Percentiles rank a stretch among this genome's conserved stretches.
phyloP scores from a whole-genome alignment of 371 early-diverging fungal species.

The Blastocladiella emersonii region DNA sequence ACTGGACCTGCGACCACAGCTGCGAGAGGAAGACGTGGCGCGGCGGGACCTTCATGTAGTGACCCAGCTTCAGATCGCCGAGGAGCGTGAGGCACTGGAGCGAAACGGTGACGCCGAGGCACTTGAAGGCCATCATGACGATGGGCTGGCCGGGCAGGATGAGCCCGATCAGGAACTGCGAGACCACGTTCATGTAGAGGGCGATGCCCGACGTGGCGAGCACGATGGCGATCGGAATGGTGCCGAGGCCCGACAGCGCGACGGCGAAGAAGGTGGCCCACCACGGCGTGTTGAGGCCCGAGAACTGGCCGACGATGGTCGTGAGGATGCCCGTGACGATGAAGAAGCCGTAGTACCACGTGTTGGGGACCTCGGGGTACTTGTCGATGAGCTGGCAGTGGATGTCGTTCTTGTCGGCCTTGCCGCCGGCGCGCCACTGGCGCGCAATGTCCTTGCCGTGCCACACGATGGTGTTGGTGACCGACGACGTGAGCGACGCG shows the following conservation, averaged over 20 bases:
- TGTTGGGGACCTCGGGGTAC: conserved; percentile 26
- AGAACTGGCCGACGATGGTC: conserved; percentile 37
- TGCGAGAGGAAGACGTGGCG: conserved; percentile 40
- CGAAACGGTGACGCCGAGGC: conserved; percentile 35
- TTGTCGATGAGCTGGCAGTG: conserved; percentile 38
- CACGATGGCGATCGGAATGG: conserved; percentile 62
- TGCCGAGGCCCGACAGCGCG: conserved; percentile 38
- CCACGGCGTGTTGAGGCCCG: conserved; percentile 39
- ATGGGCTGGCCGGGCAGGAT: conserved; percentile 46
- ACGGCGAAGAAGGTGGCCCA: conserved; percentile 53
- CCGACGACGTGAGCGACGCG: background rate
- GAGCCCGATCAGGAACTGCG: conserved; percentile 47
- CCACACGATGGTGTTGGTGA: background rate
- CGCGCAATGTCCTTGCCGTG: background rate
- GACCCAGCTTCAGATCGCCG: conserved; percentile 34
- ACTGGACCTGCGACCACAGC: conserved; percentile 40
- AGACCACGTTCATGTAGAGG: conserved; percentile 27
- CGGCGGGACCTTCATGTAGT: conserved; percentile 38
- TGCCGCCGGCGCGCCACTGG: background rate
- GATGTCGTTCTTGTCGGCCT: conserved; percentile 12
- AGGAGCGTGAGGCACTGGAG: background rate
- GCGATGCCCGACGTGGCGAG: conserved; percentile 47
- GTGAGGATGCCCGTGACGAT: conserved; percentile 39
- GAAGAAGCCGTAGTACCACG: conserved; percentile 58
- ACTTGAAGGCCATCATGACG: conserved; percentile 44